Conservation (phyloP, 306 rosid species). For the Hippophae rhamnoides region DNA sequence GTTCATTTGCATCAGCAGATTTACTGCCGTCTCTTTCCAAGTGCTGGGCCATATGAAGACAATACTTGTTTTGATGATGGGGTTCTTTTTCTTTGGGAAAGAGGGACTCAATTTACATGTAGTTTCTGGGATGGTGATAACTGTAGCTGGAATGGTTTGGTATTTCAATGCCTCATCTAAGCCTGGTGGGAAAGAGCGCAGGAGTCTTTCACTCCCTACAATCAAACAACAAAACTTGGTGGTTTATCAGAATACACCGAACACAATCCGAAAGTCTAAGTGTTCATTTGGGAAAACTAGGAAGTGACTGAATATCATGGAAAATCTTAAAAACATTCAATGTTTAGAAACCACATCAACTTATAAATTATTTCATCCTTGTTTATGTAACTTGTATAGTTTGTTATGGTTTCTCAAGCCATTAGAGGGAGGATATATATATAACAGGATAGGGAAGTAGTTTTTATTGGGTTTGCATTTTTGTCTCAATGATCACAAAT, state of each 20-base stretch:
- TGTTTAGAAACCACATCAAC: conserved; percentile 17
- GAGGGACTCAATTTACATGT: conserved; percentile 65
- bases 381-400: conserved; percentile 15
- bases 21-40: conserved; percentile 72
- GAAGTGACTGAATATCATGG: conserved; percentile 14
- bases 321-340: conserved; percentile 15
- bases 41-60: conserved; percentile 84
- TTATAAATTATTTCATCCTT: conserved; percentile 22
- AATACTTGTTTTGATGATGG: conserved; percentile 59
- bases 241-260: conserved; percentile 27
- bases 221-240: conserved; percentile 33
- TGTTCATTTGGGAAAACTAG: conserved; percentile 1
- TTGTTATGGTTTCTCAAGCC: conserved; percentile 9
- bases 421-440: too few relatives aligned
- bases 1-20: conserved; percentile 76
- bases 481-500: too few relatives aligned
- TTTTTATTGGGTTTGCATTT: too few relatives aligned
- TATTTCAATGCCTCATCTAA: conserved; percentile 73
- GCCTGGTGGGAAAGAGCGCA: conserved; percentile 75
- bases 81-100: conserved; percentile 71
- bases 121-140: conserved; percentile 61
- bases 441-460: too few relatives aligned
- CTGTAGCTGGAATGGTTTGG: conserved; percentile 77
- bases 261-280: conserved; percentile 30
- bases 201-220: conserved; percentile 54